These are phyloP conservation scores for Phytophthora pisi DNA, from an alignment of 352 stramenopile genomes.

Conservation along the genomic window DNA sequence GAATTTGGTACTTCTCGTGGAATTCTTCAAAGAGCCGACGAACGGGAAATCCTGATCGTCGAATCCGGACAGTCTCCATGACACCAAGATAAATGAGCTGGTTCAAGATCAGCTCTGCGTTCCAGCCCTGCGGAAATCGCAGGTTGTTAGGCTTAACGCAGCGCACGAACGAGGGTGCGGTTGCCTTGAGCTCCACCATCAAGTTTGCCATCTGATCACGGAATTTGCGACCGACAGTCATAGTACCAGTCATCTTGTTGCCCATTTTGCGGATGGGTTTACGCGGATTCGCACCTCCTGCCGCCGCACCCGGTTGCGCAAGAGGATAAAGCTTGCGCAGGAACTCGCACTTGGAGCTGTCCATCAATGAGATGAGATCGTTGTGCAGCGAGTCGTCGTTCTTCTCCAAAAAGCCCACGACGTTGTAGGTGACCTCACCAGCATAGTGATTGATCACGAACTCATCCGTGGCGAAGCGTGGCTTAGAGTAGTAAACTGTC, in stretches of 20 bases:
- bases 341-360: conserved; percentile 84
- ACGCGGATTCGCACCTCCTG: conserved; percentile 51
- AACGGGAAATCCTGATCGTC: conserved; percentile 86
- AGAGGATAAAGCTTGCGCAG: conserved; percentile 79
- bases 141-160: conserved; percentile 94
- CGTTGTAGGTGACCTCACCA: conserved; percentile 96
- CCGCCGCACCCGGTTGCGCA: conserved; percentile 39
- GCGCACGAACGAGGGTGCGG: conserved; percentile 88
- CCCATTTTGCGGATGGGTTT: conserved; percentile 75
- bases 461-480: conserved; percentile 87
- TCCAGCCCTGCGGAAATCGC: conserved; percentile 87
- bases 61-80: conserved; percentile 91
- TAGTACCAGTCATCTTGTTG: conserved; percentile 91
- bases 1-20: conserved; percentile 87
- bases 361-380: conserved; percentile 88
- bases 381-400: conserved; percentile 97
- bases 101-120: conserved; percentile 86
- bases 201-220: conserved; percentile 89
- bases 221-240: conserved; percentile 92
- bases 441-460: conserved; percentile 98
- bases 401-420: conserved; percentile 97
- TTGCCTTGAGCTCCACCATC: conserved; percentile 86
- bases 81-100: conserved; percentile 91
- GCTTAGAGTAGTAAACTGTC: conserved; percentile 86
- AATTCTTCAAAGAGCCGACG: conserved; percentile 88